phyloP scores from a whole-genome alignment of 2,329 filamentous ascomycete genomes.

The Alternaria consortialis region DNA sequence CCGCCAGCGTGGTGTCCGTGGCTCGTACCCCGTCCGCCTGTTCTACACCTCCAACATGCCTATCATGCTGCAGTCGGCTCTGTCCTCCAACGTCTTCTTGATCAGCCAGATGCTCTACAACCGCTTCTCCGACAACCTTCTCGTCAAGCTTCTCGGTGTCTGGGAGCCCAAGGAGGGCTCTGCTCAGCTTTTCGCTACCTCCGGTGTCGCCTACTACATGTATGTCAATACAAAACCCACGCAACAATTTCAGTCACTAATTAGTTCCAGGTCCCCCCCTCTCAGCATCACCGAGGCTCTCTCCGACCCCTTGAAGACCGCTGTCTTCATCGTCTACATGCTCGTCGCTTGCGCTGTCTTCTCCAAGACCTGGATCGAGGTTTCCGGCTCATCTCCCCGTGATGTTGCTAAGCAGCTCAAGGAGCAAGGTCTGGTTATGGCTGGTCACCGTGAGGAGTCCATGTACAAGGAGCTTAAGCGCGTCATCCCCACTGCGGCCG shows the following conservation, averaged over 20 bases:
- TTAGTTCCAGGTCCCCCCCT: slow-evolving; percentile 72
- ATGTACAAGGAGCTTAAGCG: slow-evolving; percentile 99
- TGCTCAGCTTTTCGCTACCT: slow-evolving; percentile 91
- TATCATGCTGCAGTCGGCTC: slow-evolving; percentile 99
- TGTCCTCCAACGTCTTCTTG: slow-evolving; percentile 98
- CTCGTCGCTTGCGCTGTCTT: slow-evolving; percentile 96
- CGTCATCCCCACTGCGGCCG: slow-evolving; percentile 96
- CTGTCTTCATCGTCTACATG: slow-evolving; percentile 97
- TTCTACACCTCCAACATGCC: slow-evolving; percentile 99
- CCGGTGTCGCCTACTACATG: slow-evolving; percentile 99
- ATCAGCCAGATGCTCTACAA: slow-evolving; percentile 99
- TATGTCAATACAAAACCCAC: slow-evolving; percentile 15
- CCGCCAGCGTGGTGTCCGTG: slow-evolving; percentile 97
- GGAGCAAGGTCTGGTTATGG: slow-evolving; percentile 99
- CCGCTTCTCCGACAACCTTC: slow-evolving; percentile 97
- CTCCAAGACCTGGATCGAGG: slow-evolving; percentile 99
- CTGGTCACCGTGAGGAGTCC: slow-evolving; percentile 98
- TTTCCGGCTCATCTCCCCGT: slow-evolving; percentile 95
- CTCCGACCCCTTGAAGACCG: slow-evolving; percentile 95
- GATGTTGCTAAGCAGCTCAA: slow-evolving; percentile 99
- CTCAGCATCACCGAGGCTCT: slow-evolving; percentile 97
- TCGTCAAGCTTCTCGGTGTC: slow-evolving; percentile 95
- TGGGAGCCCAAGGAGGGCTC: slow-evolving; percentile 98
- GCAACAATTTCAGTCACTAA: slow-evolving; percentile 22
- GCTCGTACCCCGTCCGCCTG: slow-evolving; percentile 96